Base-by-base conservation (phyloP, 371 early-diverging fungal genomes). In the Lichtheimia ornata region DNA sequence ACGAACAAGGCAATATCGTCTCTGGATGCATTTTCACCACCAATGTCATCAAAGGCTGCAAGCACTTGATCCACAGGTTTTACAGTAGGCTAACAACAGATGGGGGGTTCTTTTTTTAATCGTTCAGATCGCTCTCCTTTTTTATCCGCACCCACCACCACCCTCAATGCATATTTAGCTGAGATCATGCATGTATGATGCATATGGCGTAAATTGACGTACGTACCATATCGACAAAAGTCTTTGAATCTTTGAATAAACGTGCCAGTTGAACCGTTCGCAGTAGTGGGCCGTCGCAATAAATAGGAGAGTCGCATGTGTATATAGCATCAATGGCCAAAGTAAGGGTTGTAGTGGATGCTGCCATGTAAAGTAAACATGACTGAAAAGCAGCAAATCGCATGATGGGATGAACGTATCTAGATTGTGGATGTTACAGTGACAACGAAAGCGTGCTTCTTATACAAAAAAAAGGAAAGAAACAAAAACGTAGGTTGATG, bases 191-290 rank as follows among this genome's bases (percentile, higher is more conserved):
- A 15, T 18, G 55, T 17, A 35, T 9, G 4, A 13, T 30, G 35
- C 49, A 43, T n/a, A 28, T 18, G 18, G 45, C 15, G 50, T 24
- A 47, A 20, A n/a, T n/a, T 20, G 30, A 17, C 27, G 9, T 53
- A 17, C 27, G 9, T 53, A 82, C 83, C 79, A 70, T 83, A 59
- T 86, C 86, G 13, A 86, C 86, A 76, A 88, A 86, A 7, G 86
- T 85, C 69, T 93, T 93, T 41, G 90, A 90, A 63, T 93, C 93
- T 1, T 70, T 51, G 67, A 75, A 91, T 2, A 90, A 52, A 15
- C 62, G 54, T 11, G 87, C 82, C 57, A 85, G 61, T 57, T 92
- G 90, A 11, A 92, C 82, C 0, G 81, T 67, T 11, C 83, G 68
- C 15, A 92, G 66, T 4, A 91, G 41, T 13, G 74, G 73, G 17